Conservation (phyloP, 2,329 filamentous ascomycete species). For the Didymella sp. region DNA sequence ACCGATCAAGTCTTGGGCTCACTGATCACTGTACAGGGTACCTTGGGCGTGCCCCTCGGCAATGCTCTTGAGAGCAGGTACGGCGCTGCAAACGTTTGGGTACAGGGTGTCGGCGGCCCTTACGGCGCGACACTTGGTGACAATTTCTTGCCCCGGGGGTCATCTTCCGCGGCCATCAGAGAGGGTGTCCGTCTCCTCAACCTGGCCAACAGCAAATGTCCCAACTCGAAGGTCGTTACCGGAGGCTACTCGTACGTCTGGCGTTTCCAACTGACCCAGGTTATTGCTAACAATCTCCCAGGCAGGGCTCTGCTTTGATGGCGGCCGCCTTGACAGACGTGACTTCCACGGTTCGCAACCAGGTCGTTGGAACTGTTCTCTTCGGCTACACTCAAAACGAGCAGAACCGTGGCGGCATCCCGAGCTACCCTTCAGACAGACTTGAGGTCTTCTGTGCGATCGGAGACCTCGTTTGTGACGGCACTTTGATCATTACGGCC, state of each 20-base stretch:
- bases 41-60: conserved; percentile 31
- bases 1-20: too few species aligned
- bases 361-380: conserved; percentile 50
- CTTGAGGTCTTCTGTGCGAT: conserved; percentile 48
- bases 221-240: conserved; percentile 47
- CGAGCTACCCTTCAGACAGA: conserved; percentile 43
- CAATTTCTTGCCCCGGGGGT: conserved; percentile 46
- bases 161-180: conserved; percentile 41
- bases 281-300: conserved; percentile 22
- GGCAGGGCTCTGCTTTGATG: conserved; percentile 51
- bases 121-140: conserved; percentile 47
- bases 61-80: conserved; percentile 32
- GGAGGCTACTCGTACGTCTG: conserved; percentile 52
- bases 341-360: conserved; percentile 35
- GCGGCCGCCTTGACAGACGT: conserved; percentile 44
- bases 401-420: conserved; percentile 49
- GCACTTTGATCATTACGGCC: conserved; percentile 42
- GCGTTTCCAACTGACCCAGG: too few species aligned
- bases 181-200: conserved; percentile 47
- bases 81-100: conserved; percentile 35
- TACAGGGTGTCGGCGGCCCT: conserved; percentile 44
- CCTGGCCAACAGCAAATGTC: conserved; percentile 49
- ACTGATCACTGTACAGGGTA: conserved; percentile 22
- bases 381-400: conserved; percentile 52
- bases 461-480: conserved; percentile 47